Base-by-base conservation (phyloP, 768 basidiomycete species). In the Psilocybe azurescens region DNA sequence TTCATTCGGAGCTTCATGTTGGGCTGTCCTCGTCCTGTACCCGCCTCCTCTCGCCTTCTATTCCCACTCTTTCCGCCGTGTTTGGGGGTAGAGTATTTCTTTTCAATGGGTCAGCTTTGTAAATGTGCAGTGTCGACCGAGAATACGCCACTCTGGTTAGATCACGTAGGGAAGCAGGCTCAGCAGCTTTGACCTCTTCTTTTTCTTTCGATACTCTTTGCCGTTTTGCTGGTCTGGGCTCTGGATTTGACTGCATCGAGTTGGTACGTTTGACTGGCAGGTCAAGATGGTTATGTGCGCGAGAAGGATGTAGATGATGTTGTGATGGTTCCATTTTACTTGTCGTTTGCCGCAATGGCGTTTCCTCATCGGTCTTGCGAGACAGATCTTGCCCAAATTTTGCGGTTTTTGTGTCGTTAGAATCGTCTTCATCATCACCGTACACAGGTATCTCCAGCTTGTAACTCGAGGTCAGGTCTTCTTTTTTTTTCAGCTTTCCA, bases 1-100 rank as follows among this genome's bases (percentile, higher is more conserved):
- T 87, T 86, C 93, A 97, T 96, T 53, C 94, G 88, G 53, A 91
- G 75, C 69, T 89, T 91, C 94, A 97, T 95, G 70, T 83, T 77
- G 20, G 84, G 82, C 57, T 84, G 82, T n/a, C 79, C 81, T 61
- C 77, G 73, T 46, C 80, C 77, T 65, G 72, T 74, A 54, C 73
- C 74, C 44, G 74, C 71, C 70, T 67, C 58, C 69, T 69, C 60
- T 61, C 69, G 52, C 58, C 57, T 68, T 57, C 67, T 33, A 61
- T 61, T 58, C 16, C 50, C 62, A 9, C 53, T n/a, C 32, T 56
- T 52, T 53, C 65, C 53, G 16, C 55, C 54, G 53, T 65, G 53
- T 56, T 73, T 69, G 51, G 51, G 20, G 47, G 33, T 16, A 8
- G 29, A 30, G 30, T 58, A 57, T 49, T 54, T 60, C 46, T 58